Percentiles rank a stretch among this genome's conserved stretches.
phyloP scores from a whole-genome alignment of 2,329 filamentous ascomycete genomes.

The Curvularia verruculosa region DNA sequence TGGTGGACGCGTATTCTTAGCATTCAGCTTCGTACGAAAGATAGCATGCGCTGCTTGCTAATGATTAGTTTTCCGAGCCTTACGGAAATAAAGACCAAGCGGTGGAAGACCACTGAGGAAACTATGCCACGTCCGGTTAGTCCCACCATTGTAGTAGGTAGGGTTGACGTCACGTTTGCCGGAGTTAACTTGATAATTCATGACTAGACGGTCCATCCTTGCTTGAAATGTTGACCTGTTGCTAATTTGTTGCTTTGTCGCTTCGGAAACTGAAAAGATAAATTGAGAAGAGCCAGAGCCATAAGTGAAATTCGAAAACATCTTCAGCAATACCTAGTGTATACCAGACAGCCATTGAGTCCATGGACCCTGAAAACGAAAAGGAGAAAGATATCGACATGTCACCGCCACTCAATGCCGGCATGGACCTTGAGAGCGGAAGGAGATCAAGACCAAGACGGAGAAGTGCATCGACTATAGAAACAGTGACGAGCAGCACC shows the following conservation, averaged over 20 bases:
- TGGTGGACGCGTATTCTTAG: not conserved
- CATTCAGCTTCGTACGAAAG: not conserved
- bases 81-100: conserved; percentile 3
- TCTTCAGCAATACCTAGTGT: not conserved
- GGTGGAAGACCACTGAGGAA: not conserved
- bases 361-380: conserved; percentile 3
- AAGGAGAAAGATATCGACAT: not conserved
- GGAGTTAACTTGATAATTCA: not conserved
- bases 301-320: not conserved
- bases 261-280: not conserved
- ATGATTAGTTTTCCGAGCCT: conserved; percentile 2
- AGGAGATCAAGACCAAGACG: conserved; percentile 18
- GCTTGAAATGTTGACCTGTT: not conserved
- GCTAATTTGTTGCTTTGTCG: not conserved
- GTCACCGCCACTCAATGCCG: not conserved
- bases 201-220: not conserved
- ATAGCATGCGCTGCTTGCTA: not conserved
- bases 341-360: not conserved
- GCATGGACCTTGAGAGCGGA: conserved; percentile 18
- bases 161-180: conserved; percentile 10
- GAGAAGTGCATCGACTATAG: conserved; percentile 14
- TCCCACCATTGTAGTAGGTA: not conserved
- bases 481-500: conserved; percentile 15
- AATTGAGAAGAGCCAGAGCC: not conserved
- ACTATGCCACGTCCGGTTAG: conserved; percentile 5